These are phyloP conservation scores for Fraxinus dipetala DNA, from an alignment of 305 asterid species.

Conservation along the genomic window DNA sequence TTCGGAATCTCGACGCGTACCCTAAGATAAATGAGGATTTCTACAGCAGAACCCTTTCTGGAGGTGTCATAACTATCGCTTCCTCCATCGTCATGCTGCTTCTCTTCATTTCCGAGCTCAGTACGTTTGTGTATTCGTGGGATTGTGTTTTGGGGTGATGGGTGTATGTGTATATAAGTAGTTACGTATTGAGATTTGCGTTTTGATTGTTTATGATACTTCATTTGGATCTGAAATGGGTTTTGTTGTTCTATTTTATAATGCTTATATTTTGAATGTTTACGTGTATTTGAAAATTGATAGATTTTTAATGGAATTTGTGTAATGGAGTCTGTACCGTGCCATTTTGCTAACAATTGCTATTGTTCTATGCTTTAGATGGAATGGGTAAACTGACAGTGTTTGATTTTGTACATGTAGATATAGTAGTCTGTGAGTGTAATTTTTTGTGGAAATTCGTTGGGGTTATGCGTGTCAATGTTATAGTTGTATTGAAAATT, in stretches of 20 bases:
- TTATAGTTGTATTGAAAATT: background rate
- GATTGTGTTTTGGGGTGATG: background rate
- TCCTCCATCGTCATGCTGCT: constrained; percentile 79
- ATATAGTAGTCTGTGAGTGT: background rate
- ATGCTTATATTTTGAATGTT: background rate
- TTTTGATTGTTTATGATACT: background rate
- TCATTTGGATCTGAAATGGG: background rate
- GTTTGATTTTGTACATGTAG: background rate
- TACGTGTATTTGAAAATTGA: background rate
- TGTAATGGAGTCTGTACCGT: background rate
- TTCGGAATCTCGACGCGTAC: constrained; percentile 77
- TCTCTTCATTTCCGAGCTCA: constrained; percentile 89
- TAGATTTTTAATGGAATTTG: constrained; percentile 6
- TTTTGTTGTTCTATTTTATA: background rate
- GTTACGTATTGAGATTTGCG: background rate
- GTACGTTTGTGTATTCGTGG: constrained; percentile 39
- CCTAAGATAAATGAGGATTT: constrained; percentile 97
- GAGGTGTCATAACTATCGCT: constrained; percentile 76
- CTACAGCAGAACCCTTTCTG: constrained; percentile 89
- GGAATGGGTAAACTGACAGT: background rate
- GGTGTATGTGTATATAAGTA: background rate
- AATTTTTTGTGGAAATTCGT: background rate
- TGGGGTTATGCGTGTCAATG: background rate
- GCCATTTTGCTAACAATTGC: background rate
- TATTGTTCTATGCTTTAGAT: background rate